Evolutionary conservation across 176 grass and related monocot species (phyloP).

Genomic region (Phoenix roebelenii): DNA sequence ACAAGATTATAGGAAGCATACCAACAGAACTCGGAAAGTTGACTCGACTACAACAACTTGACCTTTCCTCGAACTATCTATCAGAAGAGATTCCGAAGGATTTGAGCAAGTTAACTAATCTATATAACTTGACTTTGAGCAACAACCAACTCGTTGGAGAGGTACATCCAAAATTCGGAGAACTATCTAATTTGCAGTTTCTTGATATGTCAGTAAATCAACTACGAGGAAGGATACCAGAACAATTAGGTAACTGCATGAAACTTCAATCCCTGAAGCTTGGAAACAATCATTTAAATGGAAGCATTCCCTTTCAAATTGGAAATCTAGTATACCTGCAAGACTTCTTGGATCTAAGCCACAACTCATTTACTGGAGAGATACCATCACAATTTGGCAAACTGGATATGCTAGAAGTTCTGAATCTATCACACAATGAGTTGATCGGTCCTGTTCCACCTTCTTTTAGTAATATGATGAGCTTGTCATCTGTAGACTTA

Average conservation of each 20-base stretch:
- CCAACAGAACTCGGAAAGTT: not conserved
- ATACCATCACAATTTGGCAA: too few species aligned
- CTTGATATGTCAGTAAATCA: slow-evolving; percentile 17
- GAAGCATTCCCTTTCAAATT: not conserved
- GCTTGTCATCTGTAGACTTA: too few species aligned
- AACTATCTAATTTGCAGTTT: not conserved
- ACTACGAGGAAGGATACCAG: slow-evolving; percentile 9
- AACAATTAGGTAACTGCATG: not conserved
- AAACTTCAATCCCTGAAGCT: not conserved
- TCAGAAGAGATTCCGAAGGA: not conserved
- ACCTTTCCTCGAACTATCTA: not conserved
- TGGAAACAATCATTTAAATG: slow-evolving; percentile 6
- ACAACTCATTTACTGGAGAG: too few species aligned
- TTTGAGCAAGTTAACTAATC: not conserved
- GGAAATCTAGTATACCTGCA: too few species aligned
- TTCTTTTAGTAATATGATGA: too few species aligned
- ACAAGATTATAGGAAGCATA: not conserved
- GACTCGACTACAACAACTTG: not conserved
- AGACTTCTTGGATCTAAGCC: too few species aligned
- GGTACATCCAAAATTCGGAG: not conserved
- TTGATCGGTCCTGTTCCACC: too few species aligned
- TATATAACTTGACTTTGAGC: not conserved
- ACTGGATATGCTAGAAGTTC: too few species aligned
- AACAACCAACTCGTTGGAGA: not conserved
- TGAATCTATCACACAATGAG: too few species aligned